These are phyloP conservation scores for Marasmius oreades DNA, from an alignment of 1,284 basidiomycete species.

Conservation along the genomic window DNA sequence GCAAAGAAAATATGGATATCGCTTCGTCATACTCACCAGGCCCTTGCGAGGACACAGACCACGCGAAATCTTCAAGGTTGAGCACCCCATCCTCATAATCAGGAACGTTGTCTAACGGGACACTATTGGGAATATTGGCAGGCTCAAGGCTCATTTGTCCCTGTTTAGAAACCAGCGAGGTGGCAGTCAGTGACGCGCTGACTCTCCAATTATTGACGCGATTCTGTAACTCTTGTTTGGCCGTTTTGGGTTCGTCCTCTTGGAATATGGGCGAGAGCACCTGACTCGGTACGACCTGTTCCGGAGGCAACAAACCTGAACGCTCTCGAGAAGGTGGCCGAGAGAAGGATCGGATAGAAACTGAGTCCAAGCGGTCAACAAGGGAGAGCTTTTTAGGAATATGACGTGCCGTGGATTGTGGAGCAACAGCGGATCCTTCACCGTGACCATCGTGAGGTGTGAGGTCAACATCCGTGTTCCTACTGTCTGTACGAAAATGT, in stretches of 20 bases:
- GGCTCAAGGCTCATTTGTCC: constrained; percentile 53
- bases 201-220: constrained; percentile 66
- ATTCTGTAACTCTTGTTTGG: constrained; percentile 46
- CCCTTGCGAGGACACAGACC: constrained; percentile 67
- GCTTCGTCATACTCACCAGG: constrained; percentile 44
- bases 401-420: constrained; percentile 35
- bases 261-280: constrained; percentile 59
- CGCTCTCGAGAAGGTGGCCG: constrained; percentile 21
- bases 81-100: constrained; percentile 34
- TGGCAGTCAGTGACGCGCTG: constrained; percentile 46
- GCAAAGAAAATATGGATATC: constrained; percentile 30
- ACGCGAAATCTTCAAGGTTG: constrained; percentile 62
- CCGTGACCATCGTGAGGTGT: constrained; percentile 33
- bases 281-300: constrained; percentile 27
- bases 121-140: constrained; percentile 47
- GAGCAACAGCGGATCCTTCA: constrained; percentile 27
- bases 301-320: constrained; percentile 23
- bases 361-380: constrained; percentile 54
- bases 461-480: constrained; percentile 45
- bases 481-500: constrained; percentile 54
- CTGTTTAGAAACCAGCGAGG: constrained; percentile 41
- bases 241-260: constrained; percentile 51
- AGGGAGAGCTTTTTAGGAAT: constrained; percentile 65
- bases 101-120: constrained; percentile 32
- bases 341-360: constrained; percentile 33